Evolutionary conservation across 306 rosid genomes (phyloP), one percentile per base, ranked within the genome.

Genomic region (Cicer yamashitae): DNA sequence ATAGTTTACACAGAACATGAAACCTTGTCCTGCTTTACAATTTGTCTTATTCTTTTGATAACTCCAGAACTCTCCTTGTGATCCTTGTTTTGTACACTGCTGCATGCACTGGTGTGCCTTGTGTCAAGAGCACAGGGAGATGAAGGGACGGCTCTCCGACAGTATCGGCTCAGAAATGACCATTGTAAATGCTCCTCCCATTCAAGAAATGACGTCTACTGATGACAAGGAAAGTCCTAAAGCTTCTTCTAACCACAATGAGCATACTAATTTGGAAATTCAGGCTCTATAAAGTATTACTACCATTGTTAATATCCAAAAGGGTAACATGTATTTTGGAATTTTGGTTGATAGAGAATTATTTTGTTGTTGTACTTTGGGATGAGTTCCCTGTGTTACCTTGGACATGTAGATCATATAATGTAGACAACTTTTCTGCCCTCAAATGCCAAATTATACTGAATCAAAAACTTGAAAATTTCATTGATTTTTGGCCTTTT

Each of bases 101-200:
- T 92, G 96, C 82, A 66, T 87, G 81, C 97, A 94, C 79, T 89
- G 96, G 94, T 91, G 99, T 56, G 99, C 99, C 81, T 68, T 94
- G 85, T 94, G 99, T 73, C 96, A 92, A 80, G 97, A 94, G 89
- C 97, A 94, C 81, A 81, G 96, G 83, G 99, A 94, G 90, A 92
- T 88, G 92, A 89, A 86, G 83, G 89, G 89, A 25, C 87, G 96
- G 20, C 96, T 94, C 37, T 74, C 96, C 0, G 97, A 94, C 11
- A 82, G 56, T 34, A 43, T 50, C 6, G 83, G 54, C 41, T 74
- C 87, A 69, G 93, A 89, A 18, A 85, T 88, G 89, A 94, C 96
- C 1, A 61, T 94, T 0, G 90, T 92, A 67, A 84, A 82, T 69
- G 91, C 96, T 1, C 97, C 96, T 56, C 96, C 96, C 1, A 66